Evolutionary conservation across 768 basidiomycete genomes (phyloP).

Genomic region (Suillus fuscotomentosus): DNA sequence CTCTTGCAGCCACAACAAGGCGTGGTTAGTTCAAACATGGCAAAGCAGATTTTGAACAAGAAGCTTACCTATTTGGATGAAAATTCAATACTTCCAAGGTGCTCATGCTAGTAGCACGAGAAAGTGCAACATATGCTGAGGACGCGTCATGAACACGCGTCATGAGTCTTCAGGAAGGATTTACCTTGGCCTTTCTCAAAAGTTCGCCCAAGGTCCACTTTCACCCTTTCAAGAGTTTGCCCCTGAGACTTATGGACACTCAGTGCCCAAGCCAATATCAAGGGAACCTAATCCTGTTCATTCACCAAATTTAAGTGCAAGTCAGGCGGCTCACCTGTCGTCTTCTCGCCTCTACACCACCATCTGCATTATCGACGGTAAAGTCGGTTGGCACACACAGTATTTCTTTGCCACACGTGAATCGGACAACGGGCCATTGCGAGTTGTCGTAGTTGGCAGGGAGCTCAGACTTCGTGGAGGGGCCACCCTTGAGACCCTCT

Average conservation of each 20-base stretch:
- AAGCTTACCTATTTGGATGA: constrained; percentile 51
- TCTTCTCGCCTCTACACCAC: constrained; percentile 56
- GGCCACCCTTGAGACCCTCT: constrained; percentile 27
- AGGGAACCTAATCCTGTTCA: constrained; percentile 39
- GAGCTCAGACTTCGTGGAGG: constrained; percentile 17
- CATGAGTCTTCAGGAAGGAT: constrained; percentile 1
- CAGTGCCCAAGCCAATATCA: constrained; percentile 84
- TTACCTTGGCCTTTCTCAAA: constrained; percentile 83
- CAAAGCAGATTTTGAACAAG: not conserved
- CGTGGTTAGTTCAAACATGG: constrained; percentile 1
- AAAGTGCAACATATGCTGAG: constrained; percentile 69
- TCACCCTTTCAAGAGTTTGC: constrained; percentile 82
- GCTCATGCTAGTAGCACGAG: constrained; percentile 68
- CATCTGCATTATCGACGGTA: constrained; percentile 59
- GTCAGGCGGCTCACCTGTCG: constrained; percentile 53
- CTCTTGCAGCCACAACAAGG: constrained; percentile 35
- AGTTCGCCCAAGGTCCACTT: constrained; percentile 68
- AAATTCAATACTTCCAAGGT: constrained; percentile 67
- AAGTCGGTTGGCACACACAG: constrained; percentile 59
- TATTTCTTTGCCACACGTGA: constrained; percentile 45
- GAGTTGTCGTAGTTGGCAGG: constrained; percentile 23
- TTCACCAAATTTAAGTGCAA: constrained; percentile 42
- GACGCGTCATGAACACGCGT: not conserved
- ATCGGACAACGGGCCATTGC: constrained; percentile 62
- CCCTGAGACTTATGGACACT: constrained; percentile 91